Conservation (phyloP, 176 grass and related monocot species). For the Cocos nucifera region DNA sequence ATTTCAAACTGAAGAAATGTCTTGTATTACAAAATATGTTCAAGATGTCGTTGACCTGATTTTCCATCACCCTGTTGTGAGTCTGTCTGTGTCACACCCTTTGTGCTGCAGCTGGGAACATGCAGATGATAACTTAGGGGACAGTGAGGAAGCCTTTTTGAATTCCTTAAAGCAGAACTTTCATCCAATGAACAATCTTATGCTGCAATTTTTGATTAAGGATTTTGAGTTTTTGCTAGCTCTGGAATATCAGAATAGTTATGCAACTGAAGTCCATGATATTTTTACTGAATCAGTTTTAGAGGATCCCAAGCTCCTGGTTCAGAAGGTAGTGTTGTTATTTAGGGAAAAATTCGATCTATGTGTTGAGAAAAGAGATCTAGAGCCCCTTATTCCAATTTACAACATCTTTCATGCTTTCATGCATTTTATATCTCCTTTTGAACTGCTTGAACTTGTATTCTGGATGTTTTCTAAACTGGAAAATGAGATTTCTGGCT, state of each 20-base stretch:
- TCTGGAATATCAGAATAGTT: constrained; percentile 12
- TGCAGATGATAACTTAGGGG: constrained; percentile 29
- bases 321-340: constrained; percentile 39
- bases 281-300: constrained; percentile 37
- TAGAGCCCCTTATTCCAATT: constrained; percentile 42
- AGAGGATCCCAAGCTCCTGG: constrained; percentile 33
- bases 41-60: constrained; percentile 51
- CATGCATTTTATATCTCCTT: constrained; percentile 51
- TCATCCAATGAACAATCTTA: constrained; percentile 41
- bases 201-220: constrained; percentile 58
- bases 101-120: constrained; percentile 30
- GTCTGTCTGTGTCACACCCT: constrained; percentile 36
- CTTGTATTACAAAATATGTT: constrained; percentile 22
- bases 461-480: constrained; percentile 63
- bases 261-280: constrained; percentile 14
- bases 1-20: constrained; percentile 6
- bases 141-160: constrained; percentile 34
- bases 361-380: constrained; percentile 36
- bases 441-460: constrained; percentile 63
- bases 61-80: constrained; percentile 64
- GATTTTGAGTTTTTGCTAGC: constrained; percentile 39
- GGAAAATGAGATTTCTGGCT: constrained; percentile 14
- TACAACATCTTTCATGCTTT: constrained; percentile 49
- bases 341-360: constrained; percentile 68
- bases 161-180: constrained; percentile 47